Evolutionary conservation across 2,329 filamentous ascomycete genomes (phyloP).

Genomic region (Orbilia oligospora): DNA sequence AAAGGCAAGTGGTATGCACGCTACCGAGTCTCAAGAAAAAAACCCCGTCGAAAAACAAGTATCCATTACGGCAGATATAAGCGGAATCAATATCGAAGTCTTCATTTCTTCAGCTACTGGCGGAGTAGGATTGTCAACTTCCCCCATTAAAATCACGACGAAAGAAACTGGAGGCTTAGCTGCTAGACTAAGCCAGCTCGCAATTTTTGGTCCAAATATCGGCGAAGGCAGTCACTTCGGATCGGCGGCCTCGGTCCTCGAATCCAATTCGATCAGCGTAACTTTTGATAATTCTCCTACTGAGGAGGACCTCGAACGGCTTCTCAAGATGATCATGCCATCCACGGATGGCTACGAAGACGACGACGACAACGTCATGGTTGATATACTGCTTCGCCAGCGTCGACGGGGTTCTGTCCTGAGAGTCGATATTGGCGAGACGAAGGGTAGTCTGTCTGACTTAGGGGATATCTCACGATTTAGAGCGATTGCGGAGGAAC

Average conservation of each 20-base stretch:
- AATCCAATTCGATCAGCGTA: conserved; percentile 77
- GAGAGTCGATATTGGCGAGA: conserved; percentile 76
- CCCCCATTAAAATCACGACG: conserved; percentile 76
- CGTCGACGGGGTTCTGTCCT: conserved; percentile 87
- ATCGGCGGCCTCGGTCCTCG: conserved; percentile 75
- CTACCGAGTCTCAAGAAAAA: conserved; percentile 70
- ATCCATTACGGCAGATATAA: conserved; percentile 73
- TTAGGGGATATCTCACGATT: conserved; percentile 78
- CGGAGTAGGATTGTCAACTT: conserved; percentile 80
- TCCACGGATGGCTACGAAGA: conserved; percentile 93
- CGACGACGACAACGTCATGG: conserved; percentile 85
- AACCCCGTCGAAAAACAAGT: conserved; percentile 75
- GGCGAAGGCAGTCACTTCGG: conserved; percentile 68
- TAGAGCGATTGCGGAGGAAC: conserved; percentile 80
- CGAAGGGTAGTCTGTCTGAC: conserved; percentile 76
- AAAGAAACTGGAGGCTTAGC: conserved; percentile 80
- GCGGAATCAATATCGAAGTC: conserved; percentile 82
- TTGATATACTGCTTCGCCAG: conserved; percentile 90
- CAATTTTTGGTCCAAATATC: conserved; percentile 76
- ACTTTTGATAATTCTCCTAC: conserved; percentile 81
- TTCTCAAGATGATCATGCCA: conserved; percentile 89
- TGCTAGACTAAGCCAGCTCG: conserved; percentile 81
- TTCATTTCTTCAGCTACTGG: conserved; percentile 83
- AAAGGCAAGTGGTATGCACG: conserved; percentile 69
- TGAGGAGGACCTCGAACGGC: conserved; percentile 82